phyloP scores from a whole-genome alignment of 2,329 filamentous ascomycete genomes.

The Talaromyces sp. region DNA sequence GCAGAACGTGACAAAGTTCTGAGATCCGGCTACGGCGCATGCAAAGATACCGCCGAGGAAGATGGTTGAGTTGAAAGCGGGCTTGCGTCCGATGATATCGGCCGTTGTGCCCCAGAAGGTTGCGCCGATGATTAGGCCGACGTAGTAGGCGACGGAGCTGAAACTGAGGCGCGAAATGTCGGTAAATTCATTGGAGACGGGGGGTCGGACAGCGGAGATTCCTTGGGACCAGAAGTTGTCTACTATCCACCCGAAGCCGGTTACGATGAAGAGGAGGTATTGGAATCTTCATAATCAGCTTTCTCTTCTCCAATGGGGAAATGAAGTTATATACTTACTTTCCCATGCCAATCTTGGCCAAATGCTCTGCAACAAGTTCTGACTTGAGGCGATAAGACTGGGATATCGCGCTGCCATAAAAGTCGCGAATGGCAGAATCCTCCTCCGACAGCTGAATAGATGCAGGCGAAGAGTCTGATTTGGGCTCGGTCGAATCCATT shows the following conservation, averaged over 20 bases:
- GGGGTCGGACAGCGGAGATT: conserved; percentile 28
- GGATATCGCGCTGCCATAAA: conserved; percentile 37
- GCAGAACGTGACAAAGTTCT: conserved; percentile 29
- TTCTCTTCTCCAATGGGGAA: background rate
- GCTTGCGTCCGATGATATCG: conserved; percentile 43
- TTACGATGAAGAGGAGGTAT: conserved; percentile 64
- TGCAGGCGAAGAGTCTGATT: background rate
- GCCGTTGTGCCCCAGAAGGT: conserved; percentile 46
- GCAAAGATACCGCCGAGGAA: conserved; percentile 38
- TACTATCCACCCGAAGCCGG: conserved; percentile 67
- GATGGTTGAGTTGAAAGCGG: conserved; percentile 47
- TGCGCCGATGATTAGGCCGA: conserved; percentile 46
- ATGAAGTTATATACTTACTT: conserved; percentile 22
- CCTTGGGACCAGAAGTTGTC: conserved; percentile 51
- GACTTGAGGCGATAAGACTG: conserved; percentile 33
- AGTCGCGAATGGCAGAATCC: conserved; percentile 19
- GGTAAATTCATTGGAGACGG: conserved; percentile 27
- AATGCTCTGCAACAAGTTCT: conserved; percentile 26
- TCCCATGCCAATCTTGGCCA: conserved; percentile 31
- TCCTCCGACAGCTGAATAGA: background rate
- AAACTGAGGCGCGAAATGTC: conserved; percentile 29
- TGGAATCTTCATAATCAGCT: conserved; percentile 29
- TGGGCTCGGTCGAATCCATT: background rate
- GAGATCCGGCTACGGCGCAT: conserved; percentile 25
- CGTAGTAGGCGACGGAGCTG: conserved; percentile 34